Percentiles rank a stretch among this genome's conserved stretches.
Conservation (phyloP, 2,329 filamentous ascomycete species). For the Xylaria digitata region DNA sequence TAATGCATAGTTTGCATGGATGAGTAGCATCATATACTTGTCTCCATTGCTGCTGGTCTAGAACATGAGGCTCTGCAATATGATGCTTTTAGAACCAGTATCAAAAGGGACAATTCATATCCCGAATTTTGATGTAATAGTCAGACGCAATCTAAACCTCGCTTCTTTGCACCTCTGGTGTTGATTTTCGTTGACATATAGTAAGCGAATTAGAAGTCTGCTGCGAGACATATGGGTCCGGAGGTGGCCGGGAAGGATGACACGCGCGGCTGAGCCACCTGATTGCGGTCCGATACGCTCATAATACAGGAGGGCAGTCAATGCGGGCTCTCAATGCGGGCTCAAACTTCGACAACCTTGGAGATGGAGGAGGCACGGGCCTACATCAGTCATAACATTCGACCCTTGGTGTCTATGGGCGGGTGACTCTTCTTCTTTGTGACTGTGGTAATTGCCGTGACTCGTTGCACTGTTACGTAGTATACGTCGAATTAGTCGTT, state of each 20-base stretch:
- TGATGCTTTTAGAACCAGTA: background rate
- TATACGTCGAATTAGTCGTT: background rate
- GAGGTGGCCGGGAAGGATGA: constrained; percentile 4
- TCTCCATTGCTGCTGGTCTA: constrained; percentile 18
- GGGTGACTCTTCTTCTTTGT: background rate
- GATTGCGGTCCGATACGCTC: background rate
- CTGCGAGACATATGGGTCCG: background rate
- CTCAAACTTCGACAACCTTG: background rate
- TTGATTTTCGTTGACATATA: background rate
- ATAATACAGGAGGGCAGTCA: constrained; percentile 8
- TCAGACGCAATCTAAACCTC: background rate
- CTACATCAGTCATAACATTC: background rate
- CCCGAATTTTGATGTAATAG: too few species aligned
- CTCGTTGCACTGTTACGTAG: background rate
- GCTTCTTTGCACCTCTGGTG: background rate
- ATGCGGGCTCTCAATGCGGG: background rate
- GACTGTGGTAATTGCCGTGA: constrained; percentile 8
- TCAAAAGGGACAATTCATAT: background rate
- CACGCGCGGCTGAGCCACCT: constrained; percentile 17
- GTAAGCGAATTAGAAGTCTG: background rate
- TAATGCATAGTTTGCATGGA: constrained; percentile 25
- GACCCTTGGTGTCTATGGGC: background rate
- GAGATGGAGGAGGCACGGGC: background rate
- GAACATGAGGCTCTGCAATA: constrained; percentile 32
- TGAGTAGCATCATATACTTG: constrained; percentile 8